A percentile compares a stretch with the other conserved stretches of the same genome.
Evolutionary conservation across 768 basidiomycete genomes (phyloP).

Genomic region (Leccinum arenicola): DNA sequence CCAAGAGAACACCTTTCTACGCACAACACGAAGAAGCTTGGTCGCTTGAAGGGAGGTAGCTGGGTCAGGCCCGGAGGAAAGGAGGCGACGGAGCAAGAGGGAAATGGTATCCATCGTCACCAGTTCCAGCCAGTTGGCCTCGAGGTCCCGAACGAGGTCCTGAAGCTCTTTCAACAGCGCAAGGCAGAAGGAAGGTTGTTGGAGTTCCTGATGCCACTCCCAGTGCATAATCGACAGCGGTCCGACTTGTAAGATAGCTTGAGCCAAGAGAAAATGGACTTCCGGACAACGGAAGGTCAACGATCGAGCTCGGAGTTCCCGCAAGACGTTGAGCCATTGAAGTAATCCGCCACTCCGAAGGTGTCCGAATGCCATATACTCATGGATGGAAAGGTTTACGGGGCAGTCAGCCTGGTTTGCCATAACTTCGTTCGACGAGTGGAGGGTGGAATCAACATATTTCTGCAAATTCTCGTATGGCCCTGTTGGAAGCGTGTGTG

Average conservation of each 20-base stretch:
- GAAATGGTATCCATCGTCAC: constrained; percentile 33
- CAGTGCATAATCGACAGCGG: constrained; percentile 13
- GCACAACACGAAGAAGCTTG: no score
- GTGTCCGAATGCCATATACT: constrained; percentile 43
- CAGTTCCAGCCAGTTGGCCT: constrained; percentile 41
- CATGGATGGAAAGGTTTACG: constrained; percentile 40
- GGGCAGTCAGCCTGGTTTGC: constrained; percentile 42
- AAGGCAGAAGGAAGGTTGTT: constrained; percentile 31
- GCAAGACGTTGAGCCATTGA: constrained; percentile 51
- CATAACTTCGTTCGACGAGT: constrained; percentile 44
- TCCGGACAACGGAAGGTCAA: constrained; percentile 39
- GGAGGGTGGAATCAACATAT: constrained; percentile 34
- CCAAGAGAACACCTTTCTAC: no score
- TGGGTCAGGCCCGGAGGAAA: no score
- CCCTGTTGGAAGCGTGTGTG: constrained; percentile 30
- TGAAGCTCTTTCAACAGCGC: constrained; percentile 37
- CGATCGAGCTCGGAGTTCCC: constrained; percentile 39
- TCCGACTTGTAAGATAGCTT: constrained; percentile 45
- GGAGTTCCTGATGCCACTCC: constrained; percentile 42
- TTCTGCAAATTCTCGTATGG: constrained; percentile 37
- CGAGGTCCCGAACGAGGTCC: constrained; percentile 33
- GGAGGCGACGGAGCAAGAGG: constrained; percentile 23
- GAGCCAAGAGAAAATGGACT: constrained; percentile 42
- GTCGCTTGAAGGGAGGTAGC: no score
- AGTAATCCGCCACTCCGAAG: constrained; percentile 43